These are phyloP conservation scores for Endoconidiophora laricicola DNA, from an alignment of 2,329 filamentous ascomycete species.

Conservation along the genomic window DNA sequence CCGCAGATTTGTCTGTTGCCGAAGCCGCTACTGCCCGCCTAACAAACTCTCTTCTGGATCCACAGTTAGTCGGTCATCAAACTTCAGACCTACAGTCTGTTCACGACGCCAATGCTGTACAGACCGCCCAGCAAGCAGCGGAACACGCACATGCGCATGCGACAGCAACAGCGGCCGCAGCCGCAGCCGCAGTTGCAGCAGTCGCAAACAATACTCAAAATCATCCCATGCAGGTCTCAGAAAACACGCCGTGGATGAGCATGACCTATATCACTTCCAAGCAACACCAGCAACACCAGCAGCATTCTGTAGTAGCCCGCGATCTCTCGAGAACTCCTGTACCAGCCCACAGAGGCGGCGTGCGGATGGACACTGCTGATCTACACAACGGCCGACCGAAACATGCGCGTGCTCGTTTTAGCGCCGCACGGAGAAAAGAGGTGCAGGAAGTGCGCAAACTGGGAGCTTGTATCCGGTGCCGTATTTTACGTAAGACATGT, in stretches of 20 bases:
- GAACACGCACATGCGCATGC: conserved; percentile 15
- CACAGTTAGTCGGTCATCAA: conserved; percentile 22
- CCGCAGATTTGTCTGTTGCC: conserved; percentile 23
- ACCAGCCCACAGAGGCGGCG: conserved; percentile 28
- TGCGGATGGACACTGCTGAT: conserved; percentile 34
- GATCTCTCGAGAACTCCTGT: conserved; percentile 17
- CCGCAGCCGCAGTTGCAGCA: conserved; percentile 19
- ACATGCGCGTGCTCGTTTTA: conserved; percentile 41
- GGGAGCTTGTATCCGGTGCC: conserved; percentile 48
- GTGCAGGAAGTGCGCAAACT: conserved; percentile 49
- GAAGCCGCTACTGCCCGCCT: conserved; percentile 40
- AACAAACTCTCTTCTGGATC: conserved; percentile 37
- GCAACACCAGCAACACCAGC: conserved; percentile 1
- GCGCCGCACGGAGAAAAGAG: conserved; percentile 40
- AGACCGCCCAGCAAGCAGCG: conserved; percentile 9
- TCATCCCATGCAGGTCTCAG: conserved; percentile 15
- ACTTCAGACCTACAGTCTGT: not conserved
- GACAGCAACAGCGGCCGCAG: not conserved
- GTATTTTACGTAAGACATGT: conserved; percentile 49
- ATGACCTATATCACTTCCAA: conserved; percentile 31
- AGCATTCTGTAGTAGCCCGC: not conserved
- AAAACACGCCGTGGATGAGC: conserved; percentile 29
- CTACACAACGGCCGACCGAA: conserved; percentile 31
- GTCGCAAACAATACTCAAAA: conserved; percentile 16
- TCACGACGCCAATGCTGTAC: not conserved